These are phyloP conservation scores for Ophiostoma himal-ulmi DNA, from an alignment of 2,329 filamentous ascomycete species.

Conservation along the genomic window DNA sequence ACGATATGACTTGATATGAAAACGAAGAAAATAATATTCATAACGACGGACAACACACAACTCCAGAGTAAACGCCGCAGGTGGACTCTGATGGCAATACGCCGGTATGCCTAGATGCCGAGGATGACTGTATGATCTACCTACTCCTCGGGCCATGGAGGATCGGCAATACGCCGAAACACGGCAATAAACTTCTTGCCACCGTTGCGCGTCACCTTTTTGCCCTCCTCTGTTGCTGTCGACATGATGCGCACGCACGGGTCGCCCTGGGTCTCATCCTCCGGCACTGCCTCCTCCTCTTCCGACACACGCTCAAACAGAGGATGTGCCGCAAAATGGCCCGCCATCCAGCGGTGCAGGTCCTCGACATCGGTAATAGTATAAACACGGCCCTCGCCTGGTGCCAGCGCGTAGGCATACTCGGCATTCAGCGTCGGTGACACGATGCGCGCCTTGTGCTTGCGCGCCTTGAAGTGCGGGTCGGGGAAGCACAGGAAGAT, in stretches of 20 bases:
- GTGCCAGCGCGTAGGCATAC: slow-evolving; percentile 80
- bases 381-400: slow-evolving; percentile 75
- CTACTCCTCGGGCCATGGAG: slow-evolving; percentile 53
- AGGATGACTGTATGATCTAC: neutral
- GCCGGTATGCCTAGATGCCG: neutral
- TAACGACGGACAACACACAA: neutral
- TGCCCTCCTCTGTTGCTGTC: slow-evolving; percentile 89
- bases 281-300: slow-evolving; percentile 56
- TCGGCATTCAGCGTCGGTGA: slow-evolving; percentile 83
- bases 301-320: slow-evolving; percentile 67
- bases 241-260: slow-evolving; percentile 69
- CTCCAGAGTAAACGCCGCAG: neutral
- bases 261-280: slow-evolving; percentile 44
- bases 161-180: slow-evolving; percentile 75
- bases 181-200: slow-evolving; percentile 88
- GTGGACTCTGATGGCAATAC: too few relatives aligned
- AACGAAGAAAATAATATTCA: neutral
- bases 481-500: slow-evolving; percentile 99
- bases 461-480: slow-evolving; percentile 94
- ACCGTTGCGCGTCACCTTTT: slow-evolving; percentile 88
- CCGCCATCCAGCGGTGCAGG: slow-evolving; percentile 87
- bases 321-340: slow-evolving; percentile 71
- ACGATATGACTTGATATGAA: neutral
- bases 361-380: slow-evolving; percentile 98
- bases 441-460: slow-evolving; percentile 95